A percentile compares a stretch with the other conserved stretches of the same genome.
Conservation (phyloP, 306 rosid genomes). For the Hippophae rhamnoides region DNA sequence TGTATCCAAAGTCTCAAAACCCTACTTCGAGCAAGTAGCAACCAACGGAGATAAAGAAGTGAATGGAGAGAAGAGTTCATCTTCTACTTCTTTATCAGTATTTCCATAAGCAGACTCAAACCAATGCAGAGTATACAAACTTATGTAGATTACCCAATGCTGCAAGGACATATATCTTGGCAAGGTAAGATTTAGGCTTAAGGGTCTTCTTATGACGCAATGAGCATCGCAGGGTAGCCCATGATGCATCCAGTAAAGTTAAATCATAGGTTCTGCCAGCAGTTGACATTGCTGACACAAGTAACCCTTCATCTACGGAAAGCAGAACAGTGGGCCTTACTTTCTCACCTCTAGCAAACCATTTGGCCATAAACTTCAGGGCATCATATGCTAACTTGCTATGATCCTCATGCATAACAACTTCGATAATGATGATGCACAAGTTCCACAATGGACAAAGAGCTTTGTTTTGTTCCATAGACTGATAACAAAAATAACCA, state of each 20-base stretch:
- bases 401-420: slow-evolving; percentile 54
- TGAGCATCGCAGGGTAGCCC: slow-evolving; percentile 71
- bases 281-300: slow-evolving; percentile 62
- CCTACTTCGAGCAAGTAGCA: slow-evolving; percentile 71
- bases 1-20: slow-evolving; percentile 82
- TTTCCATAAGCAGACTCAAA: slow-evolving; percentile 62
- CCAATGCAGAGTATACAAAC: slow-evolving; percentile 62
- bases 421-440: slow-evolving; percentile 57
- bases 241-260: slow-evolving; percentile 65
- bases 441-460: slow-evolving; percentile 76
- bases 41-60: slow-evolving; percentile 79
- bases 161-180: slow-evolving; percentile 72
- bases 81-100: slow-evolving; percentile 32
- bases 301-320: slow-evolving; percentile 77
- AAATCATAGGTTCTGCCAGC: slow-evolving; percentile 66
- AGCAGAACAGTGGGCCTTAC: slow-evolving; percentile 49
- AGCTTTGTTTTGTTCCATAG: slow-evolving; percentile 82
- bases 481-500: slow-evolving; percentile 36
- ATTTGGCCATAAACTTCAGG: slow-evolving; percentile 74
- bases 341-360: slow-evolving; percentile 75
- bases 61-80: slow-evolving; percentile 79
- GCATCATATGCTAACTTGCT: slow-evolving; percentile 71
- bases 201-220: slow-evolving; percentile 69
- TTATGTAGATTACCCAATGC: slow-evolving; percentile 62
- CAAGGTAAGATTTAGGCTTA: slow-evolving; percentile 76